Evolutionary conservation across 1,139 yeast genomes (phyloP).

Genomic region (Eremothecium cymbalariae): DNA sequence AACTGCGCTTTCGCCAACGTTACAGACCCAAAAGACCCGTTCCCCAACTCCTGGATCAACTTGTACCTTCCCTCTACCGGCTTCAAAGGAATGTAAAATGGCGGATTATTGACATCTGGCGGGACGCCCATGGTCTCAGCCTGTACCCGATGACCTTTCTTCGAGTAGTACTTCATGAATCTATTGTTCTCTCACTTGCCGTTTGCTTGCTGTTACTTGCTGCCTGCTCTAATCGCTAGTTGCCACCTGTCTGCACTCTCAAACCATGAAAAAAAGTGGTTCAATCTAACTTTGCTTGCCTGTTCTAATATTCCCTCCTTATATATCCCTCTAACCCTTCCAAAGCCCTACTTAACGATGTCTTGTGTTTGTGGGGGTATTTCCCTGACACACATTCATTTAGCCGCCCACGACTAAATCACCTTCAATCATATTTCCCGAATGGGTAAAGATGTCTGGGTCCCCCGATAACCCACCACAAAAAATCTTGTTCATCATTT

Average conservation of each 20-base stretch:
- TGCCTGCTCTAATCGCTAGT: too few relatives aligned
- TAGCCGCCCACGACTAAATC: conserved; percentile 5
- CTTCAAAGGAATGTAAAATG: conserved; percentile 38
- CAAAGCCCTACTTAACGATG: background rate
- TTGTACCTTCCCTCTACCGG: conserved; percentile 42
- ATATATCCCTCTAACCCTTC: conserved; percentile 1
- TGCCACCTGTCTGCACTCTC: conserved; percentile 3
- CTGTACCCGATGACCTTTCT: conserved; percentile 5
- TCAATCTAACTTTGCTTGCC: conserved; percentile 1
- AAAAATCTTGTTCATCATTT: too few relatives aligned
- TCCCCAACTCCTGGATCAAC: conserved; percentile 50
- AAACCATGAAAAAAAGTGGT: conserved; percentile 1
- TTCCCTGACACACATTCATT: conserved; percentile 3
- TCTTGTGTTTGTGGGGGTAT: conserved; percentile 6
- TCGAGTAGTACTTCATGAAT: conserved; percentile 5
- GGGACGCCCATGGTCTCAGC: conserved; percentile 21
- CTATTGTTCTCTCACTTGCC: too few relatives aligned
- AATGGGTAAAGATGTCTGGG: conserved; percentile 4
- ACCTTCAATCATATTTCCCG: conserved; percentile 5
- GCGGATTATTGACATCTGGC: conserved; percentile 34
- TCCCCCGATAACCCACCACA: background rate
- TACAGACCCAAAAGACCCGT: conserved; percentile 75
- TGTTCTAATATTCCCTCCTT: conserved; percentile 3
- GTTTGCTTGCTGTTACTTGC: too few relatives aligned
- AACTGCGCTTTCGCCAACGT: conserved; percentile 43